Evolutionary conservation across 2,329 filamentous ascomycete genomes (phyloP), one percentile per base, ranked within the genome.

Genomic region (Talaromyces sp.): DNA sequence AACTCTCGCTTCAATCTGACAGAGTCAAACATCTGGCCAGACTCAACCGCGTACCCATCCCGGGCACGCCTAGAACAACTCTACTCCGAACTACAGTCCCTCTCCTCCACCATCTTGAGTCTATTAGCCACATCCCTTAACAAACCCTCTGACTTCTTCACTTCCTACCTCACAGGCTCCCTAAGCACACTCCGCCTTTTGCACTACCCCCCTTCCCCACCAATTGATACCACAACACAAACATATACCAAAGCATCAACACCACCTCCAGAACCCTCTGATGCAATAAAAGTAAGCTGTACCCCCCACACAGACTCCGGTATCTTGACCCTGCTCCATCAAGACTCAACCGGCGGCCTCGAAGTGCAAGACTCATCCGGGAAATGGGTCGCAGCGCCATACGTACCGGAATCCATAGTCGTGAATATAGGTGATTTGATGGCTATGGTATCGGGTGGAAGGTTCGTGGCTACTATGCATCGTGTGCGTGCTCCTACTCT

Each of bases 381-480:
- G 1, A 67, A 76, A 22, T 83, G 80, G 77, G 73, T 82, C 11
- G 63, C 75, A 1, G 80, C 78, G 6, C 77, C 79, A 0, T 78
- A 78, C 62, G 70, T 82, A 3, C 74, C 76, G 0, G 75, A 74
- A 8, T 78, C 76, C 0, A 72, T 82, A 11, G 77, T 82, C 0
- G 79, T 82, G 50, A 82, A 82, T 64, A 77, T 81, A 48, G 78
- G 78, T 35, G 80, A 83, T 67, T 70, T 82, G 52, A 78, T 82
- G 71, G 77, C 75, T 5, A 70, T 72, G 45, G 75, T 78, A 6
- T 80, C 76, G 16, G 77, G 78, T n/a, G 77, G 77, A 7, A 67
- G 73, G 45, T 82, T 81, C 68, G 75, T 80, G 10, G 80, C 79
- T 11, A 82, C 81, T 1, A 77, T 77, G 72, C 81, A 82, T 71